phyloP scores from a whole-genome alignment of 129 eudicot species.

The Scalesia atractyloides region DNA sequence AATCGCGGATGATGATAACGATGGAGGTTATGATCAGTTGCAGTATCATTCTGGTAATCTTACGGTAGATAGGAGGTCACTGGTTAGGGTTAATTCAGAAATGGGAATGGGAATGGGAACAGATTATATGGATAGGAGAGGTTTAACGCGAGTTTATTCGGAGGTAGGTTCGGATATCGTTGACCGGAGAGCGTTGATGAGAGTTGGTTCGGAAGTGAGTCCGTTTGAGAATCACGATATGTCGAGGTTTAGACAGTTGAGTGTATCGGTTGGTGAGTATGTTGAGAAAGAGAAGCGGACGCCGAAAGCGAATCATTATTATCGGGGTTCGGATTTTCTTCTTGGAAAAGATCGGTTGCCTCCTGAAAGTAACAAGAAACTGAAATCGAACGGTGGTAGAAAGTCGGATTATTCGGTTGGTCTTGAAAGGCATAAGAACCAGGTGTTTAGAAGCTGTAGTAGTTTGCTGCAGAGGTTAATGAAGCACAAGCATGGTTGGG shows the following conservation, averaged over 20 bases:
- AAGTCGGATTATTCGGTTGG: conserved; percentile 43
- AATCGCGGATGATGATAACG: not conserved
- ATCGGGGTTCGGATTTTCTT: conserved; percentile 71
- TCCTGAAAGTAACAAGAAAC: conserved; percentile 68
- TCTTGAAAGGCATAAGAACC: conserved; percentile 51
- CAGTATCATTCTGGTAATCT: conserved; percentile 31
- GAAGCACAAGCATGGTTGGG: conserved; percentile 55
- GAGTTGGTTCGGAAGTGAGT: conserved; percentile 65
- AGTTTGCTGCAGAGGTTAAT: conserved; percentile 61
- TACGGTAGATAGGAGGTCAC: conserved; percentile 26
- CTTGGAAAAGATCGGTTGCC: conserved; percentile 83
- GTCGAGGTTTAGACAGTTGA: conserved; percentile 51
- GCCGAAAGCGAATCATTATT: conserved; percentile 81
- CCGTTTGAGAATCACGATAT: conserved; percentile 40
- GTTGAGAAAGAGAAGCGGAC: conserved; percentile 91
- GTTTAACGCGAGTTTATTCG: conserved; percentile 50
- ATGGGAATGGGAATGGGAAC: conserved; percentile 68
- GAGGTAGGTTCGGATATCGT: conserved; percentile 46
- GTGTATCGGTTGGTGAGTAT: conserved; percentile 53
- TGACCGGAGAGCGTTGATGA: conserved; percentile 37
- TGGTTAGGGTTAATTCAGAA: conserved; percentile 62
- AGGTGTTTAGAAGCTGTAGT: conserved; percentile 59
- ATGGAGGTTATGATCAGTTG: conserved; percentile 34
- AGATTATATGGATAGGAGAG: conserved; percentile 36
- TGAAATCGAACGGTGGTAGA: conserved; percentile 55